Evolutionary conservation across 2,329 filamentous ascomycete genomes (phyloP).

Genomic region (Alternaria conjuncta): DNA sequence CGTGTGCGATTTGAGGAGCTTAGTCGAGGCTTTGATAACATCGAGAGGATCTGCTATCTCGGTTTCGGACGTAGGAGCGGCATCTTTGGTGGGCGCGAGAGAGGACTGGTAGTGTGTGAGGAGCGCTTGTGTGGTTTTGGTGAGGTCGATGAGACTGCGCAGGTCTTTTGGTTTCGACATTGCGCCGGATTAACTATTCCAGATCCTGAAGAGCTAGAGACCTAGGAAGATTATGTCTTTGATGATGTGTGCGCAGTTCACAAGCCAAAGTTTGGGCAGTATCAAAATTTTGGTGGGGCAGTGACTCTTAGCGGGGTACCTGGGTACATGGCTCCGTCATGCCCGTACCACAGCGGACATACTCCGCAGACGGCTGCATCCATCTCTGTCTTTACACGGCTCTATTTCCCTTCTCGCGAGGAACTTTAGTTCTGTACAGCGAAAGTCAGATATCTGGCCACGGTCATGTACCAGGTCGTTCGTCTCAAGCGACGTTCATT

Average conservation of each 20-base stretch:
- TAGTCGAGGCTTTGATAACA: conserved; percentile 73
- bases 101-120: conserved; percentile 46
- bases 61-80: conserved; percentile 13
- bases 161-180: conserved; percentile 38
- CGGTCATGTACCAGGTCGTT: no score
- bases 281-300: conserved; percentile 15
- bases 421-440: no score
- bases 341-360: neutral
- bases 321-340: neutral
- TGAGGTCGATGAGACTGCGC: conserved; percentile 40
- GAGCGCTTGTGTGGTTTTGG: conserved; percentile 46
- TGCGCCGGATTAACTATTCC: neutral
- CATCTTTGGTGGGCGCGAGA: conserved; percentile 28
- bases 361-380: neutral
- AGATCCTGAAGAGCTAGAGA: no score
- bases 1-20: conserved; percentile 78
- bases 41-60: conserved; percentile 60
- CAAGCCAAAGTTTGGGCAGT: neutral
- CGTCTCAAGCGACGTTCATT: no score
- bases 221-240: no score
- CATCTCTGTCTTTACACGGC: no score
- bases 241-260: neutral
- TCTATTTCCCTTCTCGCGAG: no score
- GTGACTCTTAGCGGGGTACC: conserved; percentile 8
- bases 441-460: no score